Base-by-base conservation (phyloP, 495 filamentous ascomycete species). In the Neurospora intermedia region DNA sequence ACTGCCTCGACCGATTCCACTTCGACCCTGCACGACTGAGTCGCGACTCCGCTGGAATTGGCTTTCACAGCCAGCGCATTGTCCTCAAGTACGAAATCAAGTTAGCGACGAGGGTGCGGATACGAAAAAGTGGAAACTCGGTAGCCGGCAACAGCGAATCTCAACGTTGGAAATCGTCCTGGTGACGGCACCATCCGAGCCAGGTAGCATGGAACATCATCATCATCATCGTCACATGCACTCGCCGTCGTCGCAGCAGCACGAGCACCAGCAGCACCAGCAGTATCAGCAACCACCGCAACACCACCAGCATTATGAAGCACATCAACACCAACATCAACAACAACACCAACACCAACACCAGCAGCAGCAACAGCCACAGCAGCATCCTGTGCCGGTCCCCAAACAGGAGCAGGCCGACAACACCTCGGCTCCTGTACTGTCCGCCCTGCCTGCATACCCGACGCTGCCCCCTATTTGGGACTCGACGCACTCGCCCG, bases 251-350 rank as follows among this genome's bases (percentile, higher is more conserved):
- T 66, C 54, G 54, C 31, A 23, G 48, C 75, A 73, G 71, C 75
- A 76, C 46, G 75, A 74, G 78, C 78, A 81, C 73, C 77, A 75
- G 38, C 74, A 72, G 20, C n/a, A 41, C 8, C 18, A 59, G 27
- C 70, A 41, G 54, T 10, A 46, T 46, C 71, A 72, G 48, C 62
- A 39, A 31, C 54, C 54, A 20, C 27, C 45, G 39, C 70, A 72
- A 11, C 69, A 73, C 38, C 59, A 41, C 54, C 48, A 69, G 42
- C 70, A 69, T 35, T 35, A 66, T 66, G 54, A 35, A 66, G 9
- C 27, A 66, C 54, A 31, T 31, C 23, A 66, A 35, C 54, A 31
- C 16, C 23, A 66, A 35, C 54, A 66, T 31, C 27, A 31, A 31
- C 54, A 66, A 1, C 54, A 59, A 13, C 46, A 72, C 2, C 45